phyloP scores from a whole-genome alignment of 1,284 basidiomycete genomes.

The Tranzscheliella williamsii region DNA sequence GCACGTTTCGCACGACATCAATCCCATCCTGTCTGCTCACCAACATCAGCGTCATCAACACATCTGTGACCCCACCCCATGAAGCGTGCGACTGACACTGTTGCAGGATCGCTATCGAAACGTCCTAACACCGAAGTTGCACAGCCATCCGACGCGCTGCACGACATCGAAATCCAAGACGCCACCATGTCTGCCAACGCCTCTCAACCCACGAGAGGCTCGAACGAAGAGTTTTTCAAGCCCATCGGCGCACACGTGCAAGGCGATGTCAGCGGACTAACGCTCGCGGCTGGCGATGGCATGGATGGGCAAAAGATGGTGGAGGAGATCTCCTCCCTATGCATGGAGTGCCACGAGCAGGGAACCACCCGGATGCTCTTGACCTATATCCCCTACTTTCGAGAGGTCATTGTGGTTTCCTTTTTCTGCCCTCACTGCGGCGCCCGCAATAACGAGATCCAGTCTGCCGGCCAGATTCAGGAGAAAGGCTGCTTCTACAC shows the following conservation, averaged over 20 bases:
- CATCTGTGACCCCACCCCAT: no score
- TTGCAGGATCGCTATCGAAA: slow-evolving; percentile 25
- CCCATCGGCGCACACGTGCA: slow-evolving; percentile 47
- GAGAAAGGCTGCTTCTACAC: slow-evolving; percentile 71
- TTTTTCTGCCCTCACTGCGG: slow-evolving; percentile 96
- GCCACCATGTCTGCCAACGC: slow-evolving; percentile 22
- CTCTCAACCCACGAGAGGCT: slow-evolving; percentile 1
- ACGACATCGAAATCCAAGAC: slow-evolving; percentile 25
- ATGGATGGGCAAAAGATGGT: slow-evolving; percentile 47
- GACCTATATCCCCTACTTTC: slow-evolving; percentile 94
- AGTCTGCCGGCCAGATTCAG: slow-evolving; percentile 84
- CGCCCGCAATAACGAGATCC: slow-evolving; percentile 87
- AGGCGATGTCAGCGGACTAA: slow-evolving; percentile 3
- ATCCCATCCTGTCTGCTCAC: no score
- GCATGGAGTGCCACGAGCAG: slow-evolving; percentile 91
- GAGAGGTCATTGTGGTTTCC: slow-evolving; percentile 92
- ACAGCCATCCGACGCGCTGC: neutral
- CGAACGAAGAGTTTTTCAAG: slow-evolving; percentile 44
- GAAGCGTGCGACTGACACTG: slow-evolving; percentile 30
- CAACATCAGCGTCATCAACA: no score
- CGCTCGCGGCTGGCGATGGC: slow-evolving; percentile 5
- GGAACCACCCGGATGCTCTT: slow-evolving; percentile 88
- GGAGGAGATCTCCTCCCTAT: slow-evolving; percentile 76
- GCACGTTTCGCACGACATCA: neutral
- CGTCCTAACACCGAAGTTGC: slow-evolving; percentile 20